These are phyloP conservation scores for Pseudoneurospora amorphoporcata DNA, from an alignment of 495 filamentous ascomycete species.

Conservation along the genomic window DNA sequence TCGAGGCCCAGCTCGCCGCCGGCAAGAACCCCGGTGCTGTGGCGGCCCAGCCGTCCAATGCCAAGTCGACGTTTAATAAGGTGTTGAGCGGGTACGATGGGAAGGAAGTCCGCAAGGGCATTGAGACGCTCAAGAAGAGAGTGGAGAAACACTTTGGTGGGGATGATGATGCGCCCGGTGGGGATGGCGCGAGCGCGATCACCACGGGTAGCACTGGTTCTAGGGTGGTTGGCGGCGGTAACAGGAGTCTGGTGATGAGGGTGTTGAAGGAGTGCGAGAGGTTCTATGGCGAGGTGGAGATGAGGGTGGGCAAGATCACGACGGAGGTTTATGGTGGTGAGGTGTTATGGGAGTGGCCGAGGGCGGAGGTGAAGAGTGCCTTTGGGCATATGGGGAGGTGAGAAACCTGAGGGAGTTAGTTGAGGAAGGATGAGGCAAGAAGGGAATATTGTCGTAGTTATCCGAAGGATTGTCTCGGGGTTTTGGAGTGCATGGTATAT, in stretches of 20 bases:
- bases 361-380: slow-evolving; percentile 41
- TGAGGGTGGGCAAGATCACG: slow-evolving; percentile 55
- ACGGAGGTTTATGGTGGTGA: slow-evolving; percentile 47
- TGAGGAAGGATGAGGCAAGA: neutral
- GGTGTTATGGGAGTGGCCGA: slow-evolving; percentile 44
- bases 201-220: neutral
- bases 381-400: slow-evolving; percentile 34
- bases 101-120: slow-evolving; percentile 73
- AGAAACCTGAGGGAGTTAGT: neutral
- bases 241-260: slow-evolving; percentile 56
- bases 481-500: neutral
- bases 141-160: slow-evolving; percentile 96
- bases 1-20: slow-evolving; percentile 55
- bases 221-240: neutral
- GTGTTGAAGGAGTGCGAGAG: slow-evolving; percentile 74
- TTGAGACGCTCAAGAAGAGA: slow-evolving; percentile 75
- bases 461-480: neutral
- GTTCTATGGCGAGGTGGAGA: slow-evolving; percentile 63
- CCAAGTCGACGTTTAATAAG: slow-evolving; percentile 73
- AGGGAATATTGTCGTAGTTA: neutral
- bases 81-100: slow-evolving; percentile 65
- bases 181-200: neutral
- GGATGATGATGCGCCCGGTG: slow-evolving; percentile 48
- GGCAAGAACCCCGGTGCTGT: slow-evolving; percentile 38
- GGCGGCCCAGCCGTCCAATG: slow-evolving; percentile 66